These are phyloP conservation scores for Saccharum officinarum DNA, from an alignment of 176 grass and related monocot species.

Conservation along the genomic window DNA sequence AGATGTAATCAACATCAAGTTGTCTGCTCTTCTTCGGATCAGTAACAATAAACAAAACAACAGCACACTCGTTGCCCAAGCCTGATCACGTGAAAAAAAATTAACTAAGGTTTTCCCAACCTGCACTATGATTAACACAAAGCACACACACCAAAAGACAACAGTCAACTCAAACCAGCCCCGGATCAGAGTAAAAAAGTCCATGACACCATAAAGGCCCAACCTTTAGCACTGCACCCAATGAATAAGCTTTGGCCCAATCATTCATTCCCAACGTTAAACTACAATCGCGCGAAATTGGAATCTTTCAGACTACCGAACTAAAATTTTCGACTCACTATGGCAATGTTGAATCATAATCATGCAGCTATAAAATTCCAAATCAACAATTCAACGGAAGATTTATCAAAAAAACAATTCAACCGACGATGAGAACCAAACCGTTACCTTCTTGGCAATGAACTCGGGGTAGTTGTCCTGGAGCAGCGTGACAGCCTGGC, in stretches of 20 bases:
- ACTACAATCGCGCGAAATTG: neutral
- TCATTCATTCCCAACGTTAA: slow-evolving; percentile 37
- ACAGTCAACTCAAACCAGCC: slow-evolving; percentile 32
- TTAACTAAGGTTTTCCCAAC: neutral
- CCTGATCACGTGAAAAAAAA: slow-evolving; percentile 5
- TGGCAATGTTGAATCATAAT: neutral
- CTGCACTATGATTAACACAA: slow-evolving; percentile 22
- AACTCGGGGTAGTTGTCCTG: slow-evolving; percentile 99
- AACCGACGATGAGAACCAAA: neutral
- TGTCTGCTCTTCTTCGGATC: neutral
- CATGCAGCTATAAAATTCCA: neutral
- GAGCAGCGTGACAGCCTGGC: slow-evolving; percentile 76
- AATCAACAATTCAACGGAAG: slow-evolving; percentile 3
- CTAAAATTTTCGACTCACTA: neutral
- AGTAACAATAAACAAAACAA: neutral
- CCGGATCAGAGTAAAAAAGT: slow-evolving; percentile 21
- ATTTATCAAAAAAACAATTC: too few species aligned
- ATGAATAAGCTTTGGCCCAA: slow-evolving; percentile 32
- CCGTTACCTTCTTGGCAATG: slow-evolving; percentile 93
- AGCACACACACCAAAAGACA: slow-evolving; percentile 45
- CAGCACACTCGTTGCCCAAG: neutral
- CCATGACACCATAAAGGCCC: slow-evolving; percentile 24
- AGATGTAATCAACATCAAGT: neutral
- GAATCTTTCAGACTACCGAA: neutral
- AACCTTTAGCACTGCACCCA: slow-evolving; percentile 31